Base-by-base conservation (phyloP, 805 yeast species). In the Wickerhamiella allomyrinae region DNA sequence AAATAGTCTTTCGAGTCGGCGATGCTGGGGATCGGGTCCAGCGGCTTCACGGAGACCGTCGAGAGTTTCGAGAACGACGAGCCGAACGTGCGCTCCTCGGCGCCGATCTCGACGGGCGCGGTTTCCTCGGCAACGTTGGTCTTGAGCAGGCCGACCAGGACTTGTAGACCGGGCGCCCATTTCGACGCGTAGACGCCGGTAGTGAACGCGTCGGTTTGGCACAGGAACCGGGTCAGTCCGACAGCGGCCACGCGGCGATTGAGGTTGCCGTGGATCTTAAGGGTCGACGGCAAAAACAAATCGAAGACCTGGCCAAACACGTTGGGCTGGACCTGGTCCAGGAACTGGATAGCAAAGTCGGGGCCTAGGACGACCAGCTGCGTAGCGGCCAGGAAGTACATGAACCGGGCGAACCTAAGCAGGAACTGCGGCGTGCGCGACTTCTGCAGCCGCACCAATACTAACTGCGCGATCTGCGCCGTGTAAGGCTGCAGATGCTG, bases 21-120 rank as follows among this genome's bases (percentile, higher is more conserved):
- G 10, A 84, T 60, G 20, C 67, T 65, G 1, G 76, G 71, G 23
- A 76, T 57, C 1, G 96, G 95, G 60, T 91, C 96, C 49, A 73
- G 67, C 3, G 78, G 69, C 48, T 69, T 74, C 13, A 61, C 61
- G 25, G 73, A 68, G 38, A 86, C 76, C 2, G 81, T 71, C 1
- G 71, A 74, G 45, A 91, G 66, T 54, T 73, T 77, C 41, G 93
- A 82, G 60, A 74, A 91, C 41, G 78, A 75, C 0, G 95, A 79
- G 2, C 97, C 97, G 61, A 87, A 91, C 2, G 91, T 68, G 39
- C 79, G 70, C 47, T 86, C 94, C 41, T 80, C 86, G 23, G 71
- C 52, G 49, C 78, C 79, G 17, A 70, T 53, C 39, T 72, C 77
- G 31, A 59, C 59, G 22, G 48, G 45, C 10, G 48, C 53, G 27